Evolutionary conservation across 495 filamentous ascomycete genomes (phyloP).

Genomic region (Neurospora tetraspora): DNA sequence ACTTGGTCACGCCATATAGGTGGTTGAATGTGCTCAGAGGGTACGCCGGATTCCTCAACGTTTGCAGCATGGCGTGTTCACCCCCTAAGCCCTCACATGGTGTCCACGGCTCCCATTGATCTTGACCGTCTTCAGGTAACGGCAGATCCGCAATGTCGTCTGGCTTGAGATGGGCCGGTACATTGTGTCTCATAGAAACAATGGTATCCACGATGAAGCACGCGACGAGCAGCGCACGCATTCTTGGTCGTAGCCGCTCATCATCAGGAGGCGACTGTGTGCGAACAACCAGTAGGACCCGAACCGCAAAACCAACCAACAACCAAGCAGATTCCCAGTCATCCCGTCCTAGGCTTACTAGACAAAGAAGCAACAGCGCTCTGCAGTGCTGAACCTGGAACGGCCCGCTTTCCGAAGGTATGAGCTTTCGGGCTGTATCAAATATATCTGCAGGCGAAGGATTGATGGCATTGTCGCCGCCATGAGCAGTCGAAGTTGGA

Average conservation of each 20-base stretch:
- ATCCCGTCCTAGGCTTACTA: slow-evolving; percentile 48
- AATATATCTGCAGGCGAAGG: slow-evolving; percentile 39
- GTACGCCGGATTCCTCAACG: slow-evolving; percentile 42
- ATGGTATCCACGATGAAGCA: slow-evolving; percentile 60
- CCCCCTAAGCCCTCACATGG: slow-evolving; percentile 39
- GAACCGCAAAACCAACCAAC: slow-evolving; percentile 50
- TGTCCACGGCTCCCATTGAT: slow-evolving; percentile 66
- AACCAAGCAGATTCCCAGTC: slow-evolving; percentile 50
- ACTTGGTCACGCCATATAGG: slow-evolving; percentile 21
- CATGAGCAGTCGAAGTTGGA: slow-evolving; percentile 3
- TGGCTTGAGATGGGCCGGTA: slow-evolving; percentile 42
- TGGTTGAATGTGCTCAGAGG: slow-evolving; percentile 56
- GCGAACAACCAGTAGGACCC: slow-evolving; percentile 43
- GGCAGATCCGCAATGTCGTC: slow-evolving; percentile 36
- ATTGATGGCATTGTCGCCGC: neutral
- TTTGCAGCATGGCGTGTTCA: slow-evolving; percentile 19
- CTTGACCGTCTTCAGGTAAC: slow-evolving; percentile 53
- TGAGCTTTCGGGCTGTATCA: slow-evolving; percentile 44
- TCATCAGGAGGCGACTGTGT: slow-evolving; percentile 15
- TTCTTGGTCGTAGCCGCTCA: slow-evolving; percentile 27
- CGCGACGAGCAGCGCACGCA: slow-evolving; percentile 44
- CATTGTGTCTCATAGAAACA: slow-evolving; percentile 45
- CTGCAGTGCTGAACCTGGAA: slow-evolving; percentile 54
- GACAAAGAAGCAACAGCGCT: slow-evolving; percentile 50
- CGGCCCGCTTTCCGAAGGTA: slow-evolving; percentile 47